Evolutionary conservation across 192 early-diverging fungal species (phyloP), one percentile per base, ranked within the genome.

Genomic region (Gorgonomyces haynaldii): DNA sequence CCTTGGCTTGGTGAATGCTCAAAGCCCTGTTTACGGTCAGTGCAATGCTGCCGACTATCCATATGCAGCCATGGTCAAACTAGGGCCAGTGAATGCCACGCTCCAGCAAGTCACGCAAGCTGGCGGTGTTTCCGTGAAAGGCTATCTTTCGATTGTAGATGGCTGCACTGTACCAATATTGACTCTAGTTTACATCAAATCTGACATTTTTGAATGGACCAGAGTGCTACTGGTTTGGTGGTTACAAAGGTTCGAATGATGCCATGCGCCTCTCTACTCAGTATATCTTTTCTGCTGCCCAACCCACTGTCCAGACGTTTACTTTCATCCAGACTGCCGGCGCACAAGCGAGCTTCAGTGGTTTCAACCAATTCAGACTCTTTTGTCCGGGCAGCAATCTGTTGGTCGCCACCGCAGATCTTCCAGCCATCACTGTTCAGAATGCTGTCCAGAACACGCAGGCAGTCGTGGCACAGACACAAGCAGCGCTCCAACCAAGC

Each of bases 351-450:
- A 49, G 28, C 17, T 49, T 49, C 16, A 26, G 15, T 13, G 27
- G n/a, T n/a, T 49, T 49, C 16, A 49, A 20, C 35, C 34, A 49
- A 38, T 13, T 49, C 32, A 20, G 46, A 35, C 15, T 49, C 13
- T 49, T 35, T 35, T 20, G 28, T 13, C 13, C 21, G 6, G 24
- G n/a, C 19, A 19, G 2, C 31, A 49, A 49, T 20, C 22, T 26
- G 2, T 12, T 49, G 9, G 37, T 49, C 6, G 46, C 46, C 8
- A 49, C 46, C 25, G 46, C 37, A 21, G 21, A 35, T 19, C 35
- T 49, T 9, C 46, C 46, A 24, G 32, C 46, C n/a, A n/a, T n/a
- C n/a, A n/a, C n/a, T n/a, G n/a, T n/a, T n/a, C n/a, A n/a, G n/a
- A n/a, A n/a, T n/a, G n/a, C n/a, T n/a, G n/a, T n/a, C n/a, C n/a